Conservation (phyloP, 1,284 basidiomycete genomes). For the Irpex lacteus region DNA sequence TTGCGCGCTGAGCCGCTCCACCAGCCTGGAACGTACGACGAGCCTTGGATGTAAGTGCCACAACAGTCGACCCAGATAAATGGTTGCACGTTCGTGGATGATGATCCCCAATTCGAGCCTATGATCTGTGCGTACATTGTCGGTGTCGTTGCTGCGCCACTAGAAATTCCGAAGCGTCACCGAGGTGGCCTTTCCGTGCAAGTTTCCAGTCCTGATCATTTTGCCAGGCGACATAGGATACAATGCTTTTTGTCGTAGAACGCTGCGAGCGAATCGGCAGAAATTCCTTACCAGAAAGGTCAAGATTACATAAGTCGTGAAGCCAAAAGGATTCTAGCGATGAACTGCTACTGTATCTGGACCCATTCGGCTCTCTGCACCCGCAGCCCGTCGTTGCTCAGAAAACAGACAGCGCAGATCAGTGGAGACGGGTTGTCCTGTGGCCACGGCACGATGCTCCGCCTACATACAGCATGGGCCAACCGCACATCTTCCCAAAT, state of each 20-base stretch:
- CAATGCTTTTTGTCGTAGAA: background rate
- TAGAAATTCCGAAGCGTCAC: background rate
- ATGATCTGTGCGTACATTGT: background rate
- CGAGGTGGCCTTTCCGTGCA: background rate
- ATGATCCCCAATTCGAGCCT: background rate
- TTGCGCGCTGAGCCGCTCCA: background rate
- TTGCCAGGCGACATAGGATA: too few relatives aligned
- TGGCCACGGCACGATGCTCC: conserved; percentile 8
- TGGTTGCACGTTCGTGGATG: conserved; percentile 1
- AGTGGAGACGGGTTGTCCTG: background rate
- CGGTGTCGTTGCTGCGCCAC: background rate
- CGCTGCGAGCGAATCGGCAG: background rate
- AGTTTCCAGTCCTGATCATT: too few relatives aligned
- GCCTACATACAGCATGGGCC: background rate
- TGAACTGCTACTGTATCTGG: background rate
- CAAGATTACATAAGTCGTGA: background rate
- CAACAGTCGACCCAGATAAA: background rate
- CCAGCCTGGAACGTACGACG: background rate
- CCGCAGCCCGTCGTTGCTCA: background rate
- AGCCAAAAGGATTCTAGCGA: background rate
- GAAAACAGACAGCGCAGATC: conserved; percentile 4
- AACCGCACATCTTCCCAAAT: background rate
- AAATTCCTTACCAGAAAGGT: background rate
- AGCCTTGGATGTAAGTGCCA: background rate
- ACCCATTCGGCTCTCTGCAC: background rate